Percentiles rank a stretch among this genome's conserved stretches.
Evolutionary conservation across 345 rosid genomes (phyloP).

Genomic region (Camelina neglecta): DNA sequence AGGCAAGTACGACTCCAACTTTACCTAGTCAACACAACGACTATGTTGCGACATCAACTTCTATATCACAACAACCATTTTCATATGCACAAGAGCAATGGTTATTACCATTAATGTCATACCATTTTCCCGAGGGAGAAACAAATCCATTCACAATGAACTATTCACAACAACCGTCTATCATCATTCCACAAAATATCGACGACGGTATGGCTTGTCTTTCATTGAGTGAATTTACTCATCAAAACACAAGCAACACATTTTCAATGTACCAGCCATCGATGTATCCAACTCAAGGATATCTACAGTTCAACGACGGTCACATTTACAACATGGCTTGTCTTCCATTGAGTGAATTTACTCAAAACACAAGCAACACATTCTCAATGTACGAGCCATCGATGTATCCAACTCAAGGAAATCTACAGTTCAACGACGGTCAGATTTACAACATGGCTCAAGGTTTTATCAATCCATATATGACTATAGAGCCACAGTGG

Average conservation of each 20-base stretch:
- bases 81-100: not conserved
- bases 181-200: conserved; percentile 14
- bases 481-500: not conserved
- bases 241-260: not conserved
- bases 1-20: conserved; percentile 11
- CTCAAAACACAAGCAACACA: not conserved
- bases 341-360: conserved; percentile 4
- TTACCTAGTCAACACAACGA: conserved; percentile 1
- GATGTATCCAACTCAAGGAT: not conserved
- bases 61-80: not conserved
- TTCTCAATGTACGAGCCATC: conserved; percentile 8
- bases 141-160: not conserved
- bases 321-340: not conserved
- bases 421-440: not conserved
- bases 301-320: not conserved
- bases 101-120: not conserved
- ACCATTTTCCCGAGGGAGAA: not conserved
- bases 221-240: not conserved
- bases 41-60: not conserved
- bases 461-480: conserved; percentile 14
- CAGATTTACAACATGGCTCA: not conserved
- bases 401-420: conserved; percentile 1
- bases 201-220: conserved; percentile 14
- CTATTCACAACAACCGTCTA: not conserved
- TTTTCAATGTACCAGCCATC: conserved; percentile 1